phyloP scores from a whole-genome alignment of 305 asterid genomes.

The Fraxinus greggii region DNA sequence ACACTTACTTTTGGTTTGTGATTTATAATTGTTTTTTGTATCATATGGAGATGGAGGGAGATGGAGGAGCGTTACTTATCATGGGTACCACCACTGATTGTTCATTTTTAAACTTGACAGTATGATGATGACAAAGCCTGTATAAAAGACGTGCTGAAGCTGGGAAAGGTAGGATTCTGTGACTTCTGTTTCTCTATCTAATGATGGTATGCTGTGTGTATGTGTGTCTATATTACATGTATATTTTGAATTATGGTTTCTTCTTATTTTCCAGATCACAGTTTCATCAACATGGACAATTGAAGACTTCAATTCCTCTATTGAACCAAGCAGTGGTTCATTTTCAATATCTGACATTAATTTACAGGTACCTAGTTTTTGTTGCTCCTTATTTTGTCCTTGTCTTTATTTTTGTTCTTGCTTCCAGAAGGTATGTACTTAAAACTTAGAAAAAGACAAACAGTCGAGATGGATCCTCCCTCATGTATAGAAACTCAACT shows the following conservation, averaged over 20 bases:
- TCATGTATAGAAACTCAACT: background rate
- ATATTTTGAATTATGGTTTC: background rate
- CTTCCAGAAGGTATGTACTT: background rate
- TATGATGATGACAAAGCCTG: conserved; percentile 74
- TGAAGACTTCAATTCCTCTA: conserved; percentile 41
- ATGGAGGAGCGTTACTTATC: background rate
- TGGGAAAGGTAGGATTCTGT: conserved; percentile 54
- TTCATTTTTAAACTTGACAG: conserved; percentile 41
- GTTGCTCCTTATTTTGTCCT: background rate
- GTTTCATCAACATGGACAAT: conserved; percentile 52
- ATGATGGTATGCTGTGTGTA: background rate
- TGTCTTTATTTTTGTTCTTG: background rate
- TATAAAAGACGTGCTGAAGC: conserved; percentile 74
- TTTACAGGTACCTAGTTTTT: conserved; percentile 57
- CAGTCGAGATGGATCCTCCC: background rate
- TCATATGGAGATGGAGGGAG: background rate
- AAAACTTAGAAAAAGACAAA: background rate
- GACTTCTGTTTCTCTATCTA: conserved; percentile 13
- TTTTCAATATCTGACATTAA: conserved; percentile 41
- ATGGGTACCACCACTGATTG: background rate
- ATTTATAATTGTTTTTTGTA: background rate
- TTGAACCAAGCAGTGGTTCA: conserved; percentile 27
- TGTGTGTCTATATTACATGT: background rate
- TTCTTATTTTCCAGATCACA: conserved; percentile 47
- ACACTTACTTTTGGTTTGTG: background rate